phyloP scores from a whole-genome alignment of 805 yeast species.

The Diddensiella santjacobensis region DNA sequence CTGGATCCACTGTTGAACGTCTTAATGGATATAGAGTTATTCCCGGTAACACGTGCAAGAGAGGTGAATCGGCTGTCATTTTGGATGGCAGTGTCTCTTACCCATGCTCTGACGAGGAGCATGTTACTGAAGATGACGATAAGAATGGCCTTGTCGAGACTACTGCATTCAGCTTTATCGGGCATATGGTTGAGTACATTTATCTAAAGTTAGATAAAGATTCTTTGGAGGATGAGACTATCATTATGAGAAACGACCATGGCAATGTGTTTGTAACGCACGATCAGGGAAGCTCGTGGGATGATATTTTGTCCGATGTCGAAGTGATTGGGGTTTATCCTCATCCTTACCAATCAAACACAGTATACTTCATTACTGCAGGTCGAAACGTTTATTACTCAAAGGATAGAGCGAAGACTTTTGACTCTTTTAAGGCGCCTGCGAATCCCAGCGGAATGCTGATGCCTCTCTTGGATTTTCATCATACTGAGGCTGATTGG shows the following conservation, averaged over 20 bases:
- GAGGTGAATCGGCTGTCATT: conserved; percentile 26
- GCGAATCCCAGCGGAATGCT: conserved; percentile 1
- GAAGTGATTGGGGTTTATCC: conserved; percentile 52
- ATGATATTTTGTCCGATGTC: conserved; percentile 38
- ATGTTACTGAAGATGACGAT: conserved; percentile 30
- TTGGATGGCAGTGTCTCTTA: conserved; percentile 1
- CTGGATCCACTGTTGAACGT: conserved; percentile 31
- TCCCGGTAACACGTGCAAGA: conserved; percentile 45
- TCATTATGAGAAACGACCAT: conserved; percentile 55
- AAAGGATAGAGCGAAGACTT: conserved; percentile 61
- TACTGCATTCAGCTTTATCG: conserved; percentile 45
- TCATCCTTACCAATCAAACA: conserved; percentile 58
- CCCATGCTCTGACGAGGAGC: neutral
- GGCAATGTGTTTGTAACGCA: conserved; percentile 60
- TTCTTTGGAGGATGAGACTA: conserved; percentile 53
- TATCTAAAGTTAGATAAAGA: conserved; percentile 55
- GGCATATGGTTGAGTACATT: conserved; percentile 50
- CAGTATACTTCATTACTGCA: conserved; percentile 51
- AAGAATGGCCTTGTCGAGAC: conserved; percentile 36
- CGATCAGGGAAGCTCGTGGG: conserved; percentile 60
- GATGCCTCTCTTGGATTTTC: conserved; percentile 42
- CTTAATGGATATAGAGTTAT: conserved; percentile 41
- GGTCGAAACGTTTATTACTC: conserved; percentile 53
- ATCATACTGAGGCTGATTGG: conserved; percentile 49
- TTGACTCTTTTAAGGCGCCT: conserved; percentile 48